Evolutionary conservation across 176 grass and related monocot species (phyloP).

Genomic region (Carex parvula): DNA sequence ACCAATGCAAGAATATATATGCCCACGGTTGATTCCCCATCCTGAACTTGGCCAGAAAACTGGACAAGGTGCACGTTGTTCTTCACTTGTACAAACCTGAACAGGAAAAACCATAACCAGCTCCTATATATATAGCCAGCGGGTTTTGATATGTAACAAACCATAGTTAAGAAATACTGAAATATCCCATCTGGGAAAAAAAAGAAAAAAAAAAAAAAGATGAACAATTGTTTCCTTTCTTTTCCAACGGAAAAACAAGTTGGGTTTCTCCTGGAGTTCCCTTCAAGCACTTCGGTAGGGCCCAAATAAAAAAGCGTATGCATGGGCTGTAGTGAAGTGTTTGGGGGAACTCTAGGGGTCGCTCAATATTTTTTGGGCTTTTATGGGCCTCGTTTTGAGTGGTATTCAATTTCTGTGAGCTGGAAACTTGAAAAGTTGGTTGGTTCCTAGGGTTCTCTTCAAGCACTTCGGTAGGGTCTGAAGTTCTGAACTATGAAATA

Average conservation of each 20-base stretch:
- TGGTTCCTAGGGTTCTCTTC: constrained; percentile 23
- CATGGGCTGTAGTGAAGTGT: constrained; percentile 34
- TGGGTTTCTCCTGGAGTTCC: constrained; percentile 32
- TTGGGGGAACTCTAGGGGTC: constrained; percentile 38
- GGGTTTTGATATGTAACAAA: not conserved
- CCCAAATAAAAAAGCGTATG: not conserved
- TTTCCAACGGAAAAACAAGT: constrained; percentile 4
- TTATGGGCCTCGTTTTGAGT: not conserved
- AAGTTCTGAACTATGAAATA: not conserved
- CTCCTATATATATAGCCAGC: not conserved
- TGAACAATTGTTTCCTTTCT: too few species aligned
- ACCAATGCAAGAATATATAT: not conserved
- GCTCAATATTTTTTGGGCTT: not conserved
- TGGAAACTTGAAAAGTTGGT: not conserved
- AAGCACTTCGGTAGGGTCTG: constrained; percentile 2
- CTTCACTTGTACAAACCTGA: not conserved
- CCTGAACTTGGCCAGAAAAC: not conserved
- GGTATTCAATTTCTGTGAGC: not conserved
- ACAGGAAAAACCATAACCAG: not conserved
- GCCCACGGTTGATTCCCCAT: not conserved
- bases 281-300: constrained; percentile 33
- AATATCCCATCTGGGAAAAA: not conserved
- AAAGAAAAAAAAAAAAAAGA: not conserved
- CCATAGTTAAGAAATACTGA: not conserved
- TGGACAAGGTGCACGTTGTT: not conserved